Evolutionary conservation across 495 filamentous ascomycete genomes (phyloP).

Genomic region (Aspergillus heteromorphus): DNA sequence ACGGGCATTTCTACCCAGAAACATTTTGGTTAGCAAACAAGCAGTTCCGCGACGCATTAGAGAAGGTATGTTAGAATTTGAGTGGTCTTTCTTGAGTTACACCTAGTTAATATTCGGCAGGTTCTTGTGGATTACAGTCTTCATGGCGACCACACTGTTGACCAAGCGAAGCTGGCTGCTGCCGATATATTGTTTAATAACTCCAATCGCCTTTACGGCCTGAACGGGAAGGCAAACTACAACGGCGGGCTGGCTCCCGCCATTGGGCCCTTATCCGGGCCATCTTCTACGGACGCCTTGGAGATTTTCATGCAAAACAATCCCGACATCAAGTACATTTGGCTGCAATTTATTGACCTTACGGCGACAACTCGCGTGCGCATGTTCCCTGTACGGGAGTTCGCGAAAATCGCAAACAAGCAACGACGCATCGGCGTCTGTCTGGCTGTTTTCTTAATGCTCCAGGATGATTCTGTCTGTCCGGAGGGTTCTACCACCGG

Average conservation of each 20-base stretch:
- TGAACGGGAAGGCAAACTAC: conserved; percentile 27
- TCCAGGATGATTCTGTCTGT: conserved; percentile 42
- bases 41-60: conserved; percentile 72
- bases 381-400: conserved; percentile 63
- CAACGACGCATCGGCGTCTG: conserved; percentile 52
- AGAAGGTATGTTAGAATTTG: conserved; percentile 41
- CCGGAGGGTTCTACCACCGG: conserved; percentile 43
- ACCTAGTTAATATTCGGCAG: conserved; percentile 21
- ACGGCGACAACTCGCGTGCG: conserved; percentile 64
- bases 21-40: conserved; percentile 72
- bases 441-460: conserved; percentile 48
- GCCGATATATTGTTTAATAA: conserved; percentile 64
- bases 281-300: conserved; percentile 8
- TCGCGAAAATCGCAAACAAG: conserved; percentile 50
- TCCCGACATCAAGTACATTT: conserved; percentile 49
- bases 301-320: conserved; percentile 23
- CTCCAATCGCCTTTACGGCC: conserved; percentile 59
- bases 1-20: conserved; percentile 81
- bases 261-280: neutral
- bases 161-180: conserved; percentile 55
- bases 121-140: conserved; percentile 59
- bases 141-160: conserved; percentile 47
- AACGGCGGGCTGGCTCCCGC: neutral
- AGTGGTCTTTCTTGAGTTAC: neutral
- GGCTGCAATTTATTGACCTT: conserved; percentile 77